Evolutionary conservation across 1,284 basidiomycete genomes (phyloP), one percentile per base, ranked within the genome.

Genomic region (Apiotrichum gamsii): DNA sequence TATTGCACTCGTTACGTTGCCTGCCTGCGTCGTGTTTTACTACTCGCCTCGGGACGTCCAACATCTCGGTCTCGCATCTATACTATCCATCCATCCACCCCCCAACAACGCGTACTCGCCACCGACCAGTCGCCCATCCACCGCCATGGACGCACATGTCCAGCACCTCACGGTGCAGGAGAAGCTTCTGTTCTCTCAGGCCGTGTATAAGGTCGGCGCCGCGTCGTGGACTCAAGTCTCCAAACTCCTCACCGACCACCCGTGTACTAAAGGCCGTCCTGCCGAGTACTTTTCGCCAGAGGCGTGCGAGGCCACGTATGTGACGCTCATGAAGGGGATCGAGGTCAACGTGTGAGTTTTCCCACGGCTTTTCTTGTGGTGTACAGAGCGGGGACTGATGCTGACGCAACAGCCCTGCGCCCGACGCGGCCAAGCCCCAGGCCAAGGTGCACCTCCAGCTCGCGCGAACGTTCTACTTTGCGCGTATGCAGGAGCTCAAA

Each of bases 181-280:
- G 49, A 71, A 71, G 56, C 82, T 93, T 43, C 70, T 93, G 29
- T 78, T 93, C 42, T 80, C 87, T 3, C 89, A 93, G 72, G 83
- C 87, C 0, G 83, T 88, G 32, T 87, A 86, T 70, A 86, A 90
- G 65, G 76, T 83, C 50, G 89, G 89, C n/a, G 78, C 82, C 23
- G 73, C 79, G 39, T 72, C 79, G n/a, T 90, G 88, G 88, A 59
- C 75, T 30, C 69, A 76, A 10, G 80, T 90, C n/a, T 77, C 84
- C 24, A 78, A 78, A 44, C 58, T 85, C 3, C 77, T 91, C 20
- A 72, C 77, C 19, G 79, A 78, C 4, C 68, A 70, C 34, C 67
- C 68, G 4, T 60, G 58, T 40, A 72, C 85, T 31, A 72, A 75
- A 3, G 47, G 40, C 18, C 78, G 81, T 38, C 81, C 83, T 16